Conservation (phyloP, 129 eudicot species). For the sunflower (Helianthus annuus) region HanXRQr2.0-SUNRISE NC_035449.2:124393953-124394452, state of each 20-base stretch:
- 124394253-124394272: conserved; percentile 39
- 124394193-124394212: conserved; percentile 2
- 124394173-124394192: not conserved
- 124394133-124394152: conserved; percentile 64
- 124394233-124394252: conserved; percentile 94
- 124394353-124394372: conserved; percentile 83
- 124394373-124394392: conserved; percentile 45
- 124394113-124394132: conserved; percentile 93
- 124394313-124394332: conserved; percentile 54
- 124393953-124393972: too few species aligned
- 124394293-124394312: conserved; percentile 56
- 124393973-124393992: too few species aligned
- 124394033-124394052: too few species aligned
- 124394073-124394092: conserved; percentile 42
- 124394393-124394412: too few species aligned
- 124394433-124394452: too few species aligned
- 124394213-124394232: conserved; percentile 79
- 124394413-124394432: too few species aligned
- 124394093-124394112: conserved; percentile 41
- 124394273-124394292: conserved; percentile 51
- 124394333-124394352: conserved; percentile 94
- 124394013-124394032: too few species aligned
- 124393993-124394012: too few species aligned
- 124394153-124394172: conserved; percentile 1
- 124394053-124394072: conserved; percentile 35